Base-by-base conservation (phyloP, 2,329 filamentous ascomycete genomes). In the Penicillium sp. region DNA sequence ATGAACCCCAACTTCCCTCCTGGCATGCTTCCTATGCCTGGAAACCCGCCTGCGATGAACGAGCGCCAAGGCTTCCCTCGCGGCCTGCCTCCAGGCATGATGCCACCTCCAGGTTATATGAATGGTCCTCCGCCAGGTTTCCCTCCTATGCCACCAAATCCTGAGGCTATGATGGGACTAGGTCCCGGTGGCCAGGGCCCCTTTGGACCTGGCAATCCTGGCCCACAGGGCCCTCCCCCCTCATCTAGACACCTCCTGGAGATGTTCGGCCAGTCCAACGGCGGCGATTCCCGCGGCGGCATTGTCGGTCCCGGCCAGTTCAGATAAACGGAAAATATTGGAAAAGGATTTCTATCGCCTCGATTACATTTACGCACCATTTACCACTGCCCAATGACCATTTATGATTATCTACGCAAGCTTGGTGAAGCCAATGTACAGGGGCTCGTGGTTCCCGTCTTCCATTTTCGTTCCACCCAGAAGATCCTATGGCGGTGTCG, bases 41-140 rank as follows among this genome's bases (percentile, higher is more conserved):
- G 48, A 3, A 47, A 42, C 45, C 57, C 68, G 41, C 63, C 63
- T 43, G 64, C 67, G 21, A 57, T 65, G 12, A 66, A 60, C 42
- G 69, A 70, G 28, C 64, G 68, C 21, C 64, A 68, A 52, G 60
- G 59, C 21, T 68, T 70, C 45, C 66, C 70, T 39, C 69, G 69
- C 45, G 65, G 62, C 2, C 65, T 64, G 43, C 71, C 71, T 12
- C 71, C 70, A 6, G 70, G 70, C 42, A 72, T 73, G 67, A 69
- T 70, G 59, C 71, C 71, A 26, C 72, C 71, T 22, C 72, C 70
- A 3, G 71, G 71, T 22, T 74, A 72, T 52, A 68, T 73, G 63
- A 70, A 69, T 41, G 68, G 63, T 2, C 69, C 68, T 35, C 70
- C 69, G 6, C 63, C 64, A 38, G 68, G 61, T 3, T 70, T 70